phyloP scores from a whole-genome alignment of 495 filamentous ascomycete genomes.

The Eremomyces bilateralis region DNA sequence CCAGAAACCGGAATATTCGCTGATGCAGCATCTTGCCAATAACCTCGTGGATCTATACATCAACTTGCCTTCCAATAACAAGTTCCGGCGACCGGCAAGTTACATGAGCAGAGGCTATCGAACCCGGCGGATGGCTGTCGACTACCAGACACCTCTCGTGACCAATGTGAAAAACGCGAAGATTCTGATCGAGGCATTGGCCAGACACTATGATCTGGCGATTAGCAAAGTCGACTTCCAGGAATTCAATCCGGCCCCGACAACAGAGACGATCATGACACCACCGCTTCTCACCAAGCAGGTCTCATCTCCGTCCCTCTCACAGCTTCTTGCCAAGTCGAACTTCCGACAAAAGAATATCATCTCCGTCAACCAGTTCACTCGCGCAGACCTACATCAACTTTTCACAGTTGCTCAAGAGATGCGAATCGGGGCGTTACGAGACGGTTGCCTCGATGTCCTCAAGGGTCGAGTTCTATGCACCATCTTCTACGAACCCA shows the following conservation, averaged over 20 bases:
- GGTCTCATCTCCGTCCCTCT: conserved; percentile 16
- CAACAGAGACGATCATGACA: conserved; percentile 2
- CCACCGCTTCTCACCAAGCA: neutral
- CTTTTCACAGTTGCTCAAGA: conserved; percentile 93
- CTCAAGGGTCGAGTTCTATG: conserved; percentile 68
- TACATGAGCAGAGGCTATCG: conserved; percentile 96
- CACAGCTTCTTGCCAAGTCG: conserved; percentile 57
- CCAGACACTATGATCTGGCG: conserved; percentile 64
- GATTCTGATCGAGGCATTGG: conserved; percentile 83
- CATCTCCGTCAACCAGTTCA: conserved; percentile 76
- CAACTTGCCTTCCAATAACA: conserved; percentile 94
- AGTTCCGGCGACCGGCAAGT: conserved; percentile 82
- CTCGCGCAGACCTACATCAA: conserved; percentile 62
- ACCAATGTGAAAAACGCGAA: conserved; percentile 99
- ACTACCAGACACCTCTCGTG: conserved; percentile 91
- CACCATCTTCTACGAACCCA: conserved; percentile 94
- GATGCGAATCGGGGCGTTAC: conserved; percentile 81
- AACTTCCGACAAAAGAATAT: conserved; percentile 74
- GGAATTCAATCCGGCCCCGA: conserved; percentile 24
- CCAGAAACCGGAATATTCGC: conserved; percentile 86
- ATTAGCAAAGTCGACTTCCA: conserved; percentile 71
- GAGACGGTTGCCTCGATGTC: conserved; percentile 69
- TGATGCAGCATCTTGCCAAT: conserved; percentile 86
- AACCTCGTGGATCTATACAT: conserved; percentile 97
- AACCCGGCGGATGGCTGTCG: conserved; percentile 91